phyloP scores from a whole-genome alignment of 108 stramenopile species.

The Nitzschia sp. region DNA sequence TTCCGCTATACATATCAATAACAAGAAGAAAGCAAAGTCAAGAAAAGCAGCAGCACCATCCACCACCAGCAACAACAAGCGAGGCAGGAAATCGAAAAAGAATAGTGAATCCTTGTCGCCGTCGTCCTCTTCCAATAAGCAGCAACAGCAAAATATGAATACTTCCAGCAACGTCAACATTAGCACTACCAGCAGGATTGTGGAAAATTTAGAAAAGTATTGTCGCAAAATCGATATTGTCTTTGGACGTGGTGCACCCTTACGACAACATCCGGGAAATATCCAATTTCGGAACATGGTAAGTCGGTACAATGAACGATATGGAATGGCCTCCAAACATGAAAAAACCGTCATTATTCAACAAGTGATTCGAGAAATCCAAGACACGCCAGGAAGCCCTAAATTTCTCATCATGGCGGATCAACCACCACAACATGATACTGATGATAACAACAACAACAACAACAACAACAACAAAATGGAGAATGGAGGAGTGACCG shows the following conservation, averaged over 20 bases:
- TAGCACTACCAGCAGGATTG: not conserved
- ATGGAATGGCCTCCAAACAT: conserved; percentile 6
- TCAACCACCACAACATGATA: too few species aligned
- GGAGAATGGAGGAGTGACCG: not conserved
- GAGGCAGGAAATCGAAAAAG: not conserved
- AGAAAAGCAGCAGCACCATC: too few species aligned
- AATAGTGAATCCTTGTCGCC: not conserved
- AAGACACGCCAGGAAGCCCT: not conserved
- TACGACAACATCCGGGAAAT: conserved; percentile 63
- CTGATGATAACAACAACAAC: too few species aligned
- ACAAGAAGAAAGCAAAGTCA: too few species aligned
- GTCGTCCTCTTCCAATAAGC: too few species aligned
- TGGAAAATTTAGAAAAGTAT: not conserved
- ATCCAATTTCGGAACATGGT: conserved; percentile 58
- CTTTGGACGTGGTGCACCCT: conserved; percentile 60
- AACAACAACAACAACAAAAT: too few species aligned
- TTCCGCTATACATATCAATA: too few species aligned
- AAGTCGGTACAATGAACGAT: conserved; percentile 18
- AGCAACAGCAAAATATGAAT: too few species aligned
- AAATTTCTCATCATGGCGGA: conserved; percentile 14
- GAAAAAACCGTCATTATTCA: conserved; percentile 11
- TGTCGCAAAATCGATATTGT: conserved; percentile 47
- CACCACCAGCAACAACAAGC: not conserved
- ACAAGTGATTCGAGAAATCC: not conserved
- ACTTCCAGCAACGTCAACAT: too few species aligned